Percentiles rank a stretch among this genome's conserved stretches.
Evolutionary conservation across 257 asterid species (phyloP).

Genomic region (Ballota nigra): DNA sequence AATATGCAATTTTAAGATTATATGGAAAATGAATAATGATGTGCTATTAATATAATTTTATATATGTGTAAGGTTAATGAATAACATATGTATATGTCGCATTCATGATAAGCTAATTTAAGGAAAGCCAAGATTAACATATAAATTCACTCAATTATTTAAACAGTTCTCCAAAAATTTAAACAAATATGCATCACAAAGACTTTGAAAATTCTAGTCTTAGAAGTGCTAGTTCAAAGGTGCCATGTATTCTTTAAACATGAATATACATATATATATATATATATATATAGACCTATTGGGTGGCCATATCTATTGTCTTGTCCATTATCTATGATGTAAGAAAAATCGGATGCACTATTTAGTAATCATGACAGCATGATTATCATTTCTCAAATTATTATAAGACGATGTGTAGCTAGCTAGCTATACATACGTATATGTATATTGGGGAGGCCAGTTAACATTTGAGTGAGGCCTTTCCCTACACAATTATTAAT

Average conservation of each 20-base stretch:
- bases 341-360: constrained; percentile 19
- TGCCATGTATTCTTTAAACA: not conserved
- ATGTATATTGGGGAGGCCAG: not conserved
- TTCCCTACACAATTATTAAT: constrained; percentile 37
- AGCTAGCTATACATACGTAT: not conserved
- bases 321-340: constrained; percentile 28
- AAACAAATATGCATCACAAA: not conserved
- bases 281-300: not conserved
- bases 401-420: constrained; percentile 14
- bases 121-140: not conserved
- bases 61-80: too few relatives aligned
- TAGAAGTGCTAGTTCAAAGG: constrained; percentile 3
- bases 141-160: not conserved
- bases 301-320: constrained; percentile 4
- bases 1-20: too few relatives aligned
- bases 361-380: constrained; percentile 50
- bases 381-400: constrained; percentile 33
- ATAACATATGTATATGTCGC: not conserved
- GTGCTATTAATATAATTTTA: too few relatives aligned
- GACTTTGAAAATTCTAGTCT: constrained; percentile 4
- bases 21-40: not conserved
- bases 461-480: constrained; percentile 34
- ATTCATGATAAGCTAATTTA: not conserved
- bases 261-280: not conserved
- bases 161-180: not conserved